Evolutionary conservation across 1,284 basidiomycete species (phyloP), one percentile per base, ranked within the genome.

Genomic region (Acaromyces ingoldii): DNA sequence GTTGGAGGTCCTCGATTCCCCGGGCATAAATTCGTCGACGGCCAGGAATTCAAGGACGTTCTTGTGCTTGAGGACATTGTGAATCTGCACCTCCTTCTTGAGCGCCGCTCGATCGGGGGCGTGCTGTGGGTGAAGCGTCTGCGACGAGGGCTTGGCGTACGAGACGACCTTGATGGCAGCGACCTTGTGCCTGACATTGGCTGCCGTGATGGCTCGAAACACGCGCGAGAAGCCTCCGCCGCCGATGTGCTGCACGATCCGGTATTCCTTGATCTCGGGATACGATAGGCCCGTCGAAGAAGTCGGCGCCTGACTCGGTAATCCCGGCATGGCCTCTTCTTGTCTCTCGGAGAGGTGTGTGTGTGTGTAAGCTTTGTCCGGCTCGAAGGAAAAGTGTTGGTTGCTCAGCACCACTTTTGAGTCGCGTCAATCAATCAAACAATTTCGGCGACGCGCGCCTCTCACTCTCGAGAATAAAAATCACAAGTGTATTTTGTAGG

Each of bases 51-150:
- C 86, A 31, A 98, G 82, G 9, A 98, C 83, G 63, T 95, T 85
- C 1, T 72, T 57, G 64, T 95, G 87, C 65, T 89, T 90, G 59
- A 98, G 79, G 0, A 83, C 83, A 13, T 84, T 78, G 74, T 98
- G 93, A 2, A 97, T 85, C 49, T 88, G 84, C 76, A 96, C 92
- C 77, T 98, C 93, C 73, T 92, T 95, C 57, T 95, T 69, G 22
- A 75, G 55, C 7, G 72, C 69, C 21, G 65, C 53, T 17, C 70
- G 69, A 49, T 75, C 72, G 49, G 72, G 67, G n/a, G 71, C 67
- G 31, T 59, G 60, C 22, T 49, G 29, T 38, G 15, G 34, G 36
- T 60, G 60, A 39, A 55, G 54, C 49, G 69, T 61, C 0, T 60
- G 57, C n/a, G 64, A 49, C 13, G 52, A 44, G 19, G 53, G 57